These are phyloP conservation scores for Alternaria ethzedia DNA, from an alignment of 2,329 filamentous ascomycete species.

Conservation along the genomic window DNA sequence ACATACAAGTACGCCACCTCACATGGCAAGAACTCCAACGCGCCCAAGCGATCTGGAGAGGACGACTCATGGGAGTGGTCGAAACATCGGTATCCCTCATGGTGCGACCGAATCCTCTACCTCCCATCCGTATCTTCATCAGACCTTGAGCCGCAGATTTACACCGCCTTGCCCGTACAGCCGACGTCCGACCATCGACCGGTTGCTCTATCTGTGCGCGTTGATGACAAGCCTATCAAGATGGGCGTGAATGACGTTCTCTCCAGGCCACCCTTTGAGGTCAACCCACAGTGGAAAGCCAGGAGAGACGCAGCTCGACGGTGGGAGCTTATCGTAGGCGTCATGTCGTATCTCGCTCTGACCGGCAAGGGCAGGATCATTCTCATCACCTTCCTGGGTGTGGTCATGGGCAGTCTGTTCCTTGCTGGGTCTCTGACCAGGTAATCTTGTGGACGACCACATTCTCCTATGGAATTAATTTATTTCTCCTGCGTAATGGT, in stretches of 20 bases:
- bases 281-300: constrained; percentile 64
- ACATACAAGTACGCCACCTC: constrained; percentile 83
- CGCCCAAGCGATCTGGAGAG: constrained; percentile 27
- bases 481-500: background rate
- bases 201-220: constrained; percentile 73
- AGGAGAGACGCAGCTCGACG: constrained; percentile 61
- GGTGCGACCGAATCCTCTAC: constrained; percentile 91
- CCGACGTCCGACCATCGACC: constrained; percentile 87
- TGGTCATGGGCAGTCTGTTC: constrained; percentile 35
- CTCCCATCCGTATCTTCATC: constrained; percentile 55
- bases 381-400: constrained; percentile 40
- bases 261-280: constrained; percentile 61
- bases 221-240: constrained; percentile 63
- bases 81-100: constrained; percentile 80
- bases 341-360: constrained; percentile 60
- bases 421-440: constrained; percentile 26
- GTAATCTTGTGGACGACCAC: constrained; percentile 4
- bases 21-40: constrained; percentile 6
- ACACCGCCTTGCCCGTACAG: constrained; percentile 78
- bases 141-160: constrained; percentile 65
- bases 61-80: constrained; percentile 72
- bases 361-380: constrained; percentile 56
- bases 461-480: background rate
- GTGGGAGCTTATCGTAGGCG: constrained; percentile 66
- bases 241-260: constrained; percentile 45